phyloP scores from a whole-genome alignment of 352 stramenopile species.

The Phytophthora meadii region DNA sequence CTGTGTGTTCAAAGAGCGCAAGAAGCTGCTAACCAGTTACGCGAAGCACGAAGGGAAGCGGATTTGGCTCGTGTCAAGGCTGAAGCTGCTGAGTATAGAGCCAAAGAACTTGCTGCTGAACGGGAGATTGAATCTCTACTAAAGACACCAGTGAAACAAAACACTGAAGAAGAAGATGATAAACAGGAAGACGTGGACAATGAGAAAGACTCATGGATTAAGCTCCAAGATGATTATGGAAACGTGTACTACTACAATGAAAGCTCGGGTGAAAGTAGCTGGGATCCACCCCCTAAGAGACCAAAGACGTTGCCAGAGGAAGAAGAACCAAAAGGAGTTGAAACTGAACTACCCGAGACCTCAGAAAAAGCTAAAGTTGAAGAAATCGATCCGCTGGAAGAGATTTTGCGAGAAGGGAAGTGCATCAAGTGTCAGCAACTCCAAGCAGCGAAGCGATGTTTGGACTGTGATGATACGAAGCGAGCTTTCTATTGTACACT shows the following conservation, averaged over 20 bases:
- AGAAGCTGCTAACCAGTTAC: conserved; percentile 51
- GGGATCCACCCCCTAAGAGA: conserved; percentile 47
- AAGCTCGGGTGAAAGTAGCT: conserved; percentile 53
- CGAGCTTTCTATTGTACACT: conserved; percentile 47
- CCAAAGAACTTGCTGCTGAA: conserved; percentile 50
- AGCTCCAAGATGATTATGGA: conserved; percentile 49
- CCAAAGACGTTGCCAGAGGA: conserved; percentile 8
- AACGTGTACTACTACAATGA: conserved; percentile 79
- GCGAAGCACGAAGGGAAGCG: conserved; percentile 66
- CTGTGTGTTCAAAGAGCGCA: conserved; percentile 55
- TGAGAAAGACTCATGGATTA: conserved; percentile 35
- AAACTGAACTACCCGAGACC: neutral
- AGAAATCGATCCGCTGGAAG: conserved; percentile 20
- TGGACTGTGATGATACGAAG: conserved; percentile 48
- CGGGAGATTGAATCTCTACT: conserved; percentile 37
- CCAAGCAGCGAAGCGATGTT: conserved; percentile 57
- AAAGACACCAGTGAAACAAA: conserved; percentile 9
- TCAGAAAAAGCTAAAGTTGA: conserved; percentile 6
- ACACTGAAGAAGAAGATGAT: conserved; percentile 6
- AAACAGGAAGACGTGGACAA: conserved; percentile 14
- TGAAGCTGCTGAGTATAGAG: conserved; percentile 50
- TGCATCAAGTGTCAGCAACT: conserved; percentile 48
- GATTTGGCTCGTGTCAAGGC: conserved; percentile 64
- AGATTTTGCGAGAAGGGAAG: conserved; percentile 28
- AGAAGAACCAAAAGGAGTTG: neutral